Percentiles rank a stretch among this genome's conserved stretches.
These are phyloP conservation scores for Diaporthe amygdali DNA, from an alignment of 2,329 filamentous ascomycete species.

Conservation along the genomic window DNA sequence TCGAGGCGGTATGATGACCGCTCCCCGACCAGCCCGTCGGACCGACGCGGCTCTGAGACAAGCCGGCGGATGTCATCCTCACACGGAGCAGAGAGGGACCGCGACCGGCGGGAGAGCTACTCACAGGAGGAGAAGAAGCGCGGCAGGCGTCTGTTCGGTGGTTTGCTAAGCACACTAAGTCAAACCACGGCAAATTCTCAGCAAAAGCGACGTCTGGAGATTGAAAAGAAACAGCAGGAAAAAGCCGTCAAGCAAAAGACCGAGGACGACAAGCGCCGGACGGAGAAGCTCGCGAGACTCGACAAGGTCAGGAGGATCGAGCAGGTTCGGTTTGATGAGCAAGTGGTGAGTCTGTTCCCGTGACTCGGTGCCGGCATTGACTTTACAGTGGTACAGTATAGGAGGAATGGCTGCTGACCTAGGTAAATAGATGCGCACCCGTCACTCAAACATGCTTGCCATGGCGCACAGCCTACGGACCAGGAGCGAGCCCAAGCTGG, in stretches of 20 bases:
- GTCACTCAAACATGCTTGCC: slow-evolving; percentile 74
- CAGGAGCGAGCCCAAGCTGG: slow-evolving; percentile 72
- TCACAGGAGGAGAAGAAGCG: slow-evolving; percentile 81
- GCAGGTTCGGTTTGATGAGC: slow-evolving; percentile 77
- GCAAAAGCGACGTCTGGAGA: slow-evolving; percentile 76
- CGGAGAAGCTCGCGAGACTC: slow-evolving; percentile 69
- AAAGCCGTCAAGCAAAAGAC: slow-evolving; percentile 75
- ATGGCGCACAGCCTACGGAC: slow-evolving; percentile 78
- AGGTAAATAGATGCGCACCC: slow-evolving; percentile 68
- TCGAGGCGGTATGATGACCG: neutral
- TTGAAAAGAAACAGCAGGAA: slow-evolving; percentile 81
- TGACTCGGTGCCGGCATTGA: neutral
- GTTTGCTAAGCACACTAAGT: slow-evolving; percentile 77
- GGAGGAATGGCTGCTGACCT: slow-evolving; percentile 5
- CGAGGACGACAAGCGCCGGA: slow-evolving; percentile 71
- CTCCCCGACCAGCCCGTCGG: slow-evolving; percentile 4
- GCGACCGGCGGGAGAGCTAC: slow-evolving; percentile 47
- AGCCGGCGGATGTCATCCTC: slow-evolving; percentile 19
- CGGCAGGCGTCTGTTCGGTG: slow-evolving; percentile 85
- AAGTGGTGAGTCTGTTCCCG: slow-evolving; percentile 65
- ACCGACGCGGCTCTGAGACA: slow-evolving; percentile 17
- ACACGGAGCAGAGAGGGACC: slow-evolving; percentile 13
- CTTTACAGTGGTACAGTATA: slow-evolving; percentile 30
- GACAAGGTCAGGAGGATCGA: slow-evolving; percentile 66
- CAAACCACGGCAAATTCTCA: slow-evolving; percentile 68